These are phyloP conservation scores for Tulasnella sp. DNA, from an alignment of 768 basidiomycete species.

Conservation along the genomic window DNA sequence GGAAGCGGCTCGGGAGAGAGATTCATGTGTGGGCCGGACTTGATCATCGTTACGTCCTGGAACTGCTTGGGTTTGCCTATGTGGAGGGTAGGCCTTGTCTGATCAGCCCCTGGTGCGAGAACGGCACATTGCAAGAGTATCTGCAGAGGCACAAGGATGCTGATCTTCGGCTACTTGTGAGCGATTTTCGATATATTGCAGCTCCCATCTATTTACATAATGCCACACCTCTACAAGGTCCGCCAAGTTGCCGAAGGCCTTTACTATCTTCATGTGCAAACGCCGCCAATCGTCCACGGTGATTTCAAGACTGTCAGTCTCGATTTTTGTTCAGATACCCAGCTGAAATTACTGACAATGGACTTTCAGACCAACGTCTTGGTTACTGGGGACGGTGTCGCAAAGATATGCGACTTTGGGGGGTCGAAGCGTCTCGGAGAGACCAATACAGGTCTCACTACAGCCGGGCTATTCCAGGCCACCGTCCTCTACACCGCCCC, in stretches of 20 bases:
- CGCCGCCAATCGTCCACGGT: conserved; percentile 35
- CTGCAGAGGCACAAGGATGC: conserved; percentile 49
- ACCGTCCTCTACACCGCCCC: background rate
- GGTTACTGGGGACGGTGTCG: background rate
- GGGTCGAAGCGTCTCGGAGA: background rate
- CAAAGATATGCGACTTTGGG: background rate
- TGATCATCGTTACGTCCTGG: background rate
- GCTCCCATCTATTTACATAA: background rate
- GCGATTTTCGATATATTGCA: conserved; percentile 22
- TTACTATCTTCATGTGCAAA: conserved; percentile 30
- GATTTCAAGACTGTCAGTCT: conserved; percentile 35
- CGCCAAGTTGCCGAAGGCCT: conserved; percentile 33
- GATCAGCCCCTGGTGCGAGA: conserved; percentile 61
- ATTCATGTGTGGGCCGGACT: background rate
- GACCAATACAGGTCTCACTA: background rate
- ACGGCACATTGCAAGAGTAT: conserved; percentile 58
- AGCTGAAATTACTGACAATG: background rate
- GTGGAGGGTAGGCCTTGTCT: conserved; percentile 45
- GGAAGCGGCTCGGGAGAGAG: background rate
- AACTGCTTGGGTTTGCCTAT: background rate
- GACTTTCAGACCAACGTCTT: background rate
- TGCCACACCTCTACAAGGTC: background rate
- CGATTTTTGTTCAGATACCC: no score
- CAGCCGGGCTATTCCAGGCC: background rate
- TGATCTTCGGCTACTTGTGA: conserved; percentile 52